phyloP scores from a whole-genome alignment of 2,329 filamentous ascomycete genomes.

The Pseudohalonectria lignicola region DNA sequence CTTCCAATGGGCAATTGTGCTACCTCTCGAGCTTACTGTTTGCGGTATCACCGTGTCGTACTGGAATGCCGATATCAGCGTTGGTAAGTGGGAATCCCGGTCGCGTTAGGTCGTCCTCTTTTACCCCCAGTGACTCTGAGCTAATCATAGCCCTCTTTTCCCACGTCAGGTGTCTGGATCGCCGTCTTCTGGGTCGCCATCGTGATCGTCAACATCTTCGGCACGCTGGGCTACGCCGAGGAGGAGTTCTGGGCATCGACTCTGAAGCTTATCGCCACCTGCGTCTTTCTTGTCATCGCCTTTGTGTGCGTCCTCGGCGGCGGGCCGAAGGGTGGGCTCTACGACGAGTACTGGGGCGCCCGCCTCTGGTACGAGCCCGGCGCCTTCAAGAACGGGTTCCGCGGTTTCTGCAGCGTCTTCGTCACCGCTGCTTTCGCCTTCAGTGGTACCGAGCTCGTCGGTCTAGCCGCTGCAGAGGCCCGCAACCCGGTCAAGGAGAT shows the following conservation, averaged over 20 bases:
- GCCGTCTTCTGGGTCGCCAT: slow-evolving; percentile 42
- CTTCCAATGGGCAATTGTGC: slow-evolving; percentile 34
- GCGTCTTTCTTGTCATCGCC: slow-evolving; percentile 53
- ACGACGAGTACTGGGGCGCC: slow-evolving; percentile 35
- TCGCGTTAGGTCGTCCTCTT: too few species aligned
- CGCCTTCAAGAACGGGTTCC: slow-evolving; percentile 62
- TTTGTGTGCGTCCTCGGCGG: slow-evolving; percentile 49
- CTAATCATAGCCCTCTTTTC: too few species aligned
- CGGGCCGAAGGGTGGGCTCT: slow-evolving; percentile 36
- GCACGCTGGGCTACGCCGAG: slow-evolving; percentile 42
- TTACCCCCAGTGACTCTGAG: too few species aligned
- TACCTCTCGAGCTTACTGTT: slow-evolving; percentile 37
- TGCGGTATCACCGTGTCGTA: slow-evolving; percentile 35
- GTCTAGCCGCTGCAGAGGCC: slow-evolving; percentile 62
- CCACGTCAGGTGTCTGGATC: slow-evolving; percentile 41
- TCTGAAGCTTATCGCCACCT: slow-evolving; percentile 45
- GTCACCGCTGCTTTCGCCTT: slow-evolving; percentile 67
- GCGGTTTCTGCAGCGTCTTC: slow-evolving; percentile 61
- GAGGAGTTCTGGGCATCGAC: slow-evolving; percentile 49
- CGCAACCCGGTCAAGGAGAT: slow-evolving; percentile 60
- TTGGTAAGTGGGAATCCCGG: too few species aligned
- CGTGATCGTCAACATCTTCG: slow-evolving; percentile 43
- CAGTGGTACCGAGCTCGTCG: slow-evolving; percentile 64
- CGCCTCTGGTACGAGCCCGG: slow-evolving; percentile 38
- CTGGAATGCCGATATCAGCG: slow-evolving; percentile 32